Evolutionary conservation across 2,329 filamentous ascomycete species (phyloP).

Genomic region (Verticillium tricorpus): DNA sequence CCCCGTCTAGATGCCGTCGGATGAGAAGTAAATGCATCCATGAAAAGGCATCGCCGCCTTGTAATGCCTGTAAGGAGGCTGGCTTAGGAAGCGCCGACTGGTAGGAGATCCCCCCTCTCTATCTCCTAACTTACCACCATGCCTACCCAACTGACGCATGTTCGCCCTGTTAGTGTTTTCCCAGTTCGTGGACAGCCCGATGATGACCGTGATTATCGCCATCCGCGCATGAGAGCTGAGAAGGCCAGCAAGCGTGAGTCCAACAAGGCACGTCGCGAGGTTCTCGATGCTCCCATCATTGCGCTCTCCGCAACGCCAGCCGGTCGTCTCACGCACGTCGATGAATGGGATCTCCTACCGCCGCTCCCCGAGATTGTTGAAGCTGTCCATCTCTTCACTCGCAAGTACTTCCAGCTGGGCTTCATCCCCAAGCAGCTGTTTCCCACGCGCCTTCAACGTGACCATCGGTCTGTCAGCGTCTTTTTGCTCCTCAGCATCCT

Average conservation of each 20-base stretch:
- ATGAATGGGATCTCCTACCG: slow-evolving; percentile 48
- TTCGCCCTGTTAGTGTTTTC: slow-evolving; percentile 36
- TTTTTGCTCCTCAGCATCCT: slow-evolving; percentile 53
- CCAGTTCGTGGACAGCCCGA: slow-evolving; percentile 49
- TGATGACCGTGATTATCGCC: slow-evolving; percentile 50
- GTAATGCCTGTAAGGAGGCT: slow-evolving; percentile 46
- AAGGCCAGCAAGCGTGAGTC: slow-evolving; percentile 36
- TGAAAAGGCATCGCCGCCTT: slow-evolving; percentile 42
- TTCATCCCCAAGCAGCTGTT: slow-evolving; percentile 54
- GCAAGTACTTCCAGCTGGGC: slow-evolving; percentile 54
- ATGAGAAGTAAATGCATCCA: slow-evolving; percentile 54
- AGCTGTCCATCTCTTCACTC: slow-evolving; percentile 47
- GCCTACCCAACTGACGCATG: not conserved
- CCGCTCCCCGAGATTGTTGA: slow-evolving; percentile 45
- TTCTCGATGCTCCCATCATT: slow-evolving; percentile 22
- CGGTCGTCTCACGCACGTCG: slow-evolving; percentile 19
- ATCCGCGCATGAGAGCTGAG: slow-evolving; percentile 46
- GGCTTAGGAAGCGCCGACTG: slow-evolving; percentile 45
- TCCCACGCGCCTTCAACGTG: slow-evolving; percentile 37
- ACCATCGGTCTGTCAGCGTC: slow-evolving; percentile 43
- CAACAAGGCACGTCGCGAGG: slow-evolving; percentile 29
- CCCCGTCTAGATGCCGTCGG: slow-evolving; percentile 43
- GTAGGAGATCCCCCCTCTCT: slow-evolving; percentile 26
- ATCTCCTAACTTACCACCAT: not conserved
- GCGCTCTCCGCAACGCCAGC: slow-evolving; percentile 5